Base-by-base conservation (phyloP, 352 stramenopile genomes). In the Globisporangium middletonii region DNA sequence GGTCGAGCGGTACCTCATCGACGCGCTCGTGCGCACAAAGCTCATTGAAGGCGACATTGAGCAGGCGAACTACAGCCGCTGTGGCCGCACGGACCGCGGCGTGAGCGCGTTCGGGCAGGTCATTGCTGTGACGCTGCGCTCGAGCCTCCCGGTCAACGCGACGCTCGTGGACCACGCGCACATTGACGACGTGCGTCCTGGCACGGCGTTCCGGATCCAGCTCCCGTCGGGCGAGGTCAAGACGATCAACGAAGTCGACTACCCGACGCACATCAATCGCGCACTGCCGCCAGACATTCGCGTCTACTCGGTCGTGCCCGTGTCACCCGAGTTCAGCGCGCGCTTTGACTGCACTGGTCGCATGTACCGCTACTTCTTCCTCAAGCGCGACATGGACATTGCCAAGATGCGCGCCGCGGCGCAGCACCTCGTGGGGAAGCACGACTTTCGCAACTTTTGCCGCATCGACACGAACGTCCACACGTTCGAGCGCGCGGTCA, bases 391-490 rank as follows among this genome's bases (percentile, higher is more conserved):
- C 35, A 59, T 91, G 50, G 73, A 91, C 63, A 74, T 94, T 30
- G 72, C 75, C 4, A 68, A 67, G 5, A 99, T 99, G 93, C 71
- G 76, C 4, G n/a, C 59, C 8, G 96, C 86, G 4, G 84, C 97
- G 4, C 50, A 84, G 27, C 67, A 77, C 33, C 85, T 99, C 52
- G 78, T 98, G 4, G 97, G 97, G 11, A 79, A 88, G 50, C 95
- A 99, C 69, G 97, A 99, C 73, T 99, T 98, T 73, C 90, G 97
- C 52, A 99, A 99, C 67, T 98, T 99, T 60, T 99, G 96, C 68
- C 98, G 98, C 65, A 99, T 99, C 72, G 96, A 99, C 75, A 83
- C 94, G 8, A 98, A 97, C 57, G 97, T 98, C 28, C 94, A 94
- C 50, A 98, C 97, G 64, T 99, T 98, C 75, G 79, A 92, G 69